A percentile compares a stretch with the other conserved stretches of the same genome.
Conservation (phyloP, 306 rosid genomes). For the Hippophae rhamnoides region DNA sequence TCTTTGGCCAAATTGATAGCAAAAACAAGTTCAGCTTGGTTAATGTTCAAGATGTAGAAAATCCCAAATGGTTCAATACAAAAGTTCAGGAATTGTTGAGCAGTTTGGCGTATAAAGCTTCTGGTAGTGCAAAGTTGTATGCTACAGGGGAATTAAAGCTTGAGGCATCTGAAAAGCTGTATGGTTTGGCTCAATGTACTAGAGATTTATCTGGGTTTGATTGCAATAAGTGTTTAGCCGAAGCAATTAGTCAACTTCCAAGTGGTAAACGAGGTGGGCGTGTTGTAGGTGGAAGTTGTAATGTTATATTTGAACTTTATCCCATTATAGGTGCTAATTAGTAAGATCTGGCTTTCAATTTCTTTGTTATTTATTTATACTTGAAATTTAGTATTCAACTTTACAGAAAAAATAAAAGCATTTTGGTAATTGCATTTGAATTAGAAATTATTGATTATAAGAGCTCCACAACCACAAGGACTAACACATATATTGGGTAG, state of each 20-base stretch:
- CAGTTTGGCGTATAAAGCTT: slow-evolving; percentile 15
- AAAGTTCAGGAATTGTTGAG: slow-evolving; percentile 17
- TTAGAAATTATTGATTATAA: too few species aligned
- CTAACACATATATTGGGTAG: too few species aligned
- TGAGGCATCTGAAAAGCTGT: slow-evolving; percentile 15
- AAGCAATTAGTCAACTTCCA: slow-evolving; percentile 21
- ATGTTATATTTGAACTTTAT: slow-evolving; percentile 27
- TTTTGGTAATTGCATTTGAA: too few species aligned
- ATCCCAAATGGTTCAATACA: slow-evolving; percentile 12
- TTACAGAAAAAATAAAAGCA: too few species aligned
- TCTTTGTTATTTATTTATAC: too few species aligned
- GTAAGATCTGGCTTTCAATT: not conserved
- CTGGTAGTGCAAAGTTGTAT: slow-evolving; percentile 4
- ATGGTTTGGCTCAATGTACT: slow-evolving; percentile 33
- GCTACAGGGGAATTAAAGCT: slow-evolving; percentile 18
- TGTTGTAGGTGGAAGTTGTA: slow-evolving; percentile 34
- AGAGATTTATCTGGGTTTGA: slow-evolving; percentile 16
- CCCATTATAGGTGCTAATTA: slow-evolving; percentile 20
- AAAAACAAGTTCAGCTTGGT: slow-evolving; percentile 15
- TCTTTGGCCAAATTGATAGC: slow-evolving; percentile 27
- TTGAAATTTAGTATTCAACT: too few species aligned
- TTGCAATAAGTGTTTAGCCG: slow-evolving; percentile 30
- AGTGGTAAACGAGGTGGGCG: slow-evolving; percentile 29
- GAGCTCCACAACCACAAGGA: too few species aligned
- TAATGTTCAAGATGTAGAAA: slow-evolving; percentile 17